phyloP scores from a whole-genome alignment of 2,329 filamentous ascomycete genomes.

The Lizonia empirigonia region DNA sequence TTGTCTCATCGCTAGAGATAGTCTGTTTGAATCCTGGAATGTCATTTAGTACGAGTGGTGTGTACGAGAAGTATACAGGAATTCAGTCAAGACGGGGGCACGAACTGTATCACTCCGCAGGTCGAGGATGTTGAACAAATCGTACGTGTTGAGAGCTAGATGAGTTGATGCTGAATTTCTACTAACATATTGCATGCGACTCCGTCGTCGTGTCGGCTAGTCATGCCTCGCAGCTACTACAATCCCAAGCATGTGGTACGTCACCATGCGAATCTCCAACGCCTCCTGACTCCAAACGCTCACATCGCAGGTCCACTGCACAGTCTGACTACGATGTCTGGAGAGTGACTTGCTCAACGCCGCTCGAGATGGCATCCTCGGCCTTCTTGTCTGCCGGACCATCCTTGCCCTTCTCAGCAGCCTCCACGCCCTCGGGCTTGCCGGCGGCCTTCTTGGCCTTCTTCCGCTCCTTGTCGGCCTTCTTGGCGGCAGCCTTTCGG shows the following conservation, averaged over 20 bases:
- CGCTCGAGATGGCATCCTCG: conserved; percentile 53
- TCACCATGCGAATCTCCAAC: conserved; percentile 1
- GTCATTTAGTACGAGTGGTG: neutral
- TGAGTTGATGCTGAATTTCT: conserved; percentile 8
- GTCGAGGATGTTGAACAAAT: neutral
- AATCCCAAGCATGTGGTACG: neutral
- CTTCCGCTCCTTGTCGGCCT: conserved; percentile 67
- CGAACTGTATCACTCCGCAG: neutral
- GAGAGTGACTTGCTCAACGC: conserved; percentile 52
- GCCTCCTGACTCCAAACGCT: conserved; percentile 1
- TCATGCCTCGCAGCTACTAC: neutral
- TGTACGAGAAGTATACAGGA: neutral
- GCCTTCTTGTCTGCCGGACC: conserved; percentile 48
- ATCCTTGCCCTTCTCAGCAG: conserved; percentile 72
- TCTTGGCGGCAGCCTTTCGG: conserved; percentile 60
- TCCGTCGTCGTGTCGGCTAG: neutral
- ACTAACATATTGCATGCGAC: conserved; percentile 3
- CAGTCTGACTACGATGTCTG: conserved; percentile 47
- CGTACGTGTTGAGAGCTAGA: neutral
- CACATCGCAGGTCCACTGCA: neutral
- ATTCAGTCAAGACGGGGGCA: neutral
- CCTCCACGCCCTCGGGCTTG: conserved; percentile 78
- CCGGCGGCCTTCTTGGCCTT: conserved; percentile 65
- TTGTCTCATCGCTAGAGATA: neutral
- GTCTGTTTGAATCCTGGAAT: neutral